A percentile compares a stretch with the other conserved stretches of the same genome.
These are phyloP conservation scores for Komagataella populi DNA, from an alignment of 805 yeast genomes.

Conservation along the genomic window DNA sequence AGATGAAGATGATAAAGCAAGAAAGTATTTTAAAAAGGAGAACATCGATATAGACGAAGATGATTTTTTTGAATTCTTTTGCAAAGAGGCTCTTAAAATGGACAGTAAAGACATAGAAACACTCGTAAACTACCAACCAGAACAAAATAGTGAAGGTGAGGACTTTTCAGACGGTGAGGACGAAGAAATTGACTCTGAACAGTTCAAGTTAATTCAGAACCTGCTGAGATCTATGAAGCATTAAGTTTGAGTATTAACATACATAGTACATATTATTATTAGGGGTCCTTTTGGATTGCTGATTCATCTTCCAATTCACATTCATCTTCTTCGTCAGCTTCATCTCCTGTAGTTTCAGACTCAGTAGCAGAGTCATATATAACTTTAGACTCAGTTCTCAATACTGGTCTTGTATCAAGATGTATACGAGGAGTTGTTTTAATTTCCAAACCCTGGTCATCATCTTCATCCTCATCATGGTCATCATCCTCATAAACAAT, in stretches of 20 bases:
- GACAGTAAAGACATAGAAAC: slow-evolving; percentile 29
- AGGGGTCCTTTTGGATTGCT: not conserved
- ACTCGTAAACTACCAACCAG: slow-evolving; percentile 11
- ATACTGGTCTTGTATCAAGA: not conserved
- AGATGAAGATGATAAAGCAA: not conserved
- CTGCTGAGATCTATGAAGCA: not conserved
- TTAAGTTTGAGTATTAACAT: not conserved
- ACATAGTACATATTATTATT: not conserved
- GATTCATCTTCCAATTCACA: not conserved
- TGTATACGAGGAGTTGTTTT: not conserved
- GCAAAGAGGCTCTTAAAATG: slow-evolving; percentile 38
- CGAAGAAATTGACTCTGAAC: not conserved
- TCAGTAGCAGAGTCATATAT: not conserved
- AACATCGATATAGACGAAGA: slow-evolving; percentile 44
- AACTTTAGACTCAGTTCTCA: not conserved
- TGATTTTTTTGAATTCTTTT: slow-evolving; percentile 54
- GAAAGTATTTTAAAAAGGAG: slow-evolving; percentile 15
- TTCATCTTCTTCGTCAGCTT: not conserved
- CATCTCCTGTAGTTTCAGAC: not conserved
- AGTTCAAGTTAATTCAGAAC: not conserved
- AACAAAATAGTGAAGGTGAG: not conserved
- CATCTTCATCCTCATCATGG: not conserved
- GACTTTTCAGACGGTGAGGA: not conserved
- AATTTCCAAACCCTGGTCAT: not conserved
- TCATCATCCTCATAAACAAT: not conserved